These are phyloP conservation scores for Erysimum cheiranthoides DNA, from an alignment of 345 rosid genomes.

Conservation along the genomic window DNA sequence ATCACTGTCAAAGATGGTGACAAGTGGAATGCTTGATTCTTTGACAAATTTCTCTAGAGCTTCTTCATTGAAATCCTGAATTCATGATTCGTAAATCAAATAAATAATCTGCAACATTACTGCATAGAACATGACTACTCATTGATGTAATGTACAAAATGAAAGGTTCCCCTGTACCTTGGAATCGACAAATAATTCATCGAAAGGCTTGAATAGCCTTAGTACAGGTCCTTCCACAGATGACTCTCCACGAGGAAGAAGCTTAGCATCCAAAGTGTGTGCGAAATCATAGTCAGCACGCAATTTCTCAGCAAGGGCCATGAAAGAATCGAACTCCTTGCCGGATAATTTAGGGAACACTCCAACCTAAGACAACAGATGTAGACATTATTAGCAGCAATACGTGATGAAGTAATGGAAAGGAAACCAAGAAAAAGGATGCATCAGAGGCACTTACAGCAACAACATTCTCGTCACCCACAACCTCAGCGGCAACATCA, in stretches of 20 bases:
- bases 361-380: constrained; percentile 67
- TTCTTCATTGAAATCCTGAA: constrained; percentile 78
- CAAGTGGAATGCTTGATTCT: constrained; percentile 70
- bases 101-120: constrained; percentile 10
- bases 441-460: constrained; percentile 57
- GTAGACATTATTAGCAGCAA: constrained; percentile 8
- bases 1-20: constrained; percentile 77
- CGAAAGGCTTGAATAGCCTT: constrained; percentile 97
- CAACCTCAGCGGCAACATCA: constrained; percentile 63
- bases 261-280: constrained; percentile 83
- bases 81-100: constrained; percentile 8
- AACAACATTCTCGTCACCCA: constrained; percentile 68
- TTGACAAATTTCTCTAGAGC: constrained; percentile 82
- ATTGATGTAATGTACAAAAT: not conserved
- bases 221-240: constrained; percentile 83
- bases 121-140: constrained; percentile 4
- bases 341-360: constrained; percentile 92
- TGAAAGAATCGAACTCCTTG: constrained; percentile 77
- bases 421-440: not conserved
- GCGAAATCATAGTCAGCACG: constrained; percentile 90
- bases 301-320: constrained; percentile 74
- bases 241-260: constrained; percentile 90
- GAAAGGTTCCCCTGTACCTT: constrained; percentile 56
- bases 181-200: constrained; percentile 77
- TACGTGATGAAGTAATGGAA: not conserved